These are phyloP conservation scores for Besnoitia besnoiti DNA, from an alignment of 169 alveolate genomes.

Conservation along the genomic window DNA sequence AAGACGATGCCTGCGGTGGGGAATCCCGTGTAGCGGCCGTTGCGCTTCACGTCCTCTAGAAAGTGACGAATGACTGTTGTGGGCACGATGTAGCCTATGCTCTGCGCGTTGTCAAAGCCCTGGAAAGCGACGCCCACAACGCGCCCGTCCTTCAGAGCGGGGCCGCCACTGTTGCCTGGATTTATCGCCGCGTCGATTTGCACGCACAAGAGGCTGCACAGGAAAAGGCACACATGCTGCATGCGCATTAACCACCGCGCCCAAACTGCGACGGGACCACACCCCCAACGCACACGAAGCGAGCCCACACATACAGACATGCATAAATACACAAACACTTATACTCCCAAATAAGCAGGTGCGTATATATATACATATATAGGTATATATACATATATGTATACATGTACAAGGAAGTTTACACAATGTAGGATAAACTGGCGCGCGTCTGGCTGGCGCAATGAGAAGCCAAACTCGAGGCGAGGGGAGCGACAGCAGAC, in stretches of 20 bases:
- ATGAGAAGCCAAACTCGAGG: neutral
- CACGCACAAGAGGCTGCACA: conserved; percentile 79
- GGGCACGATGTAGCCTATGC: conserved; percentile 84
- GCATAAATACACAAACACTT: neutral
- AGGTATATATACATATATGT: neutral
- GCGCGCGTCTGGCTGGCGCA: neutral
- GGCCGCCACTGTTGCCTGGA: conserved; percentile 91
- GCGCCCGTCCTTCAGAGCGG: conserved; percentile 83
- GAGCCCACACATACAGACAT: neutral
- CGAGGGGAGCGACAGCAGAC: neutral
- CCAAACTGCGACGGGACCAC: no score
- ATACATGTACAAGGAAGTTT: neutral
- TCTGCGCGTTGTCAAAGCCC: conserved; percentile 84
- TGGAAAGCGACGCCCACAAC: conserved; percentile 88
- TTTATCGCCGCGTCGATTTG: conserved; percentile 92
- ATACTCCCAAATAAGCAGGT: neutral
- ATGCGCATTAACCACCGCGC: no score
- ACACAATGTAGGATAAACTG: neutral
- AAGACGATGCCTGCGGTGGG: conserved; percentile 82
- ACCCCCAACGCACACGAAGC: neutral
- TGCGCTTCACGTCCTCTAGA: conserved; percentile 73
- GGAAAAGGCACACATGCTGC: neutral
- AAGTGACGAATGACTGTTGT: conserved; percentile 77
- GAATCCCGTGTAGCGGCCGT: conserved; percentile 78
- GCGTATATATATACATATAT: neutral